phyloP scores from a whole-genome alignment of 345 rosid genomes.

The Lagerstroemia speciosa region DNA sequence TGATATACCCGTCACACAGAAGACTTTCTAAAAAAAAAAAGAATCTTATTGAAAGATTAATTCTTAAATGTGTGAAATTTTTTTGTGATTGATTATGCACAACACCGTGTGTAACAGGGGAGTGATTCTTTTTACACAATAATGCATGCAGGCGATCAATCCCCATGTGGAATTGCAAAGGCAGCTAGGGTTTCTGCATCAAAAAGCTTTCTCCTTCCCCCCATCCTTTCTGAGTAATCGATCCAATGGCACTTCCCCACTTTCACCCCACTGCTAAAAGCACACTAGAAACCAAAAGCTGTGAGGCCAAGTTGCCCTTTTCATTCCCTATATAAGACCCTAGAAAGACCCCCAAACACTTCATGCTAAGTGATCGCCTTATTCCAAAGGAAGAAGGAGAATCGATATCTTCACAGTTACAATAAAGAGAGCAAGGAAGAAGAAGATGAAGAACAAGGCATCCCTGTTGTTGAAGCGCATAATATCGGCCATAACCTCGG shows the following conservation, averaged over 20 bases:
- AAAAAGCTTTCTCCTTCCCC: neutral
- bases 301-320: neutral
- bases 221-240: neutral
- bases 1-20: too few relatives aligned
- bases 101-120: too few relatives aligned
- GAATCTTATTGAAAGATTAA: too few relatives aligned
- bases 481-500: conserved; percentile 29
- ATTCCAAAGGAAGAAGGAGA: neutral
- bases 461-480: conserved; percentile 47
- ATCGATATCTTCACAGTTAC: neutral
- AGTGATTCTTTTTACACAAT: too few relatives aligned
- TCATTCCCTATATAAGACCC: conserved; percentile 1
- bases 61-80: too few relatives aligned
- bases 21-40: too few relatives aligned
- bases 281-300: neutral
- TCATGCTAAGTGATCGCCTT: neutral
- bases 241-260: neutral
- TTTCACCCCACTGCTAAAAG: neutral
- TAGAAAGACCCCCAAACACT: neutral
- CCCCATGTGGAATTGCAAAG: neutral
- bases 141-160: too few relatives aligned
- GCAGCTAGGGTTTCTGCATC: neutral
- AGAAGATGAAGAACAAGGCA: conserved; percentile 50
- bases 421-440: neutral
- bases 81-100: too few relatives aligned